Conservation (phyloP, 306 rosid genomes). For the Alnus rubra region DNA sequence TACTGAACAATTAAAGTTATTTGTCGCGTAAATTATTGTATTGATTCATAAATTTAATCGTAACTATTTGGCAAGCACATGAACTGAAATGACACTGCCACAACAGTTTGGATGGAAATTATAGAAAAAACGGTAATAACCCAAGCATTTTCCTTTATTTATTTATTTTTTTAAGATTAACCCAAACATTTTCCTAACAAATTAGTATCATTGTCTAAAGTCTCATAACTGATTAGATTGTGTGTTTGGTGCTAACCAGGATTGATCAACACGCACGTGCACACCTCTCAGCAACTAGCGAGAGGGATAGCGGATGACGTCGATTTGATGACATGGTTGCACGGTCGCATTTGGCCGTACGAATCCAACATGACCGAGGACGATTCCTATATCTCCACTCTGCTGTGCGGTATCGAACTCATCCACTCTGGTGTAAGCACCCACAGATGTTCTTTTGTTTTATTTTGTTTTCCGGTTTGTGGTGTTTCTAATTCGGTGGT, state of each 20-base stretch:
- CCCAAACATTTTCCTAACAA: no score
- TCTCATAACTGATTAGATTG: background rate
- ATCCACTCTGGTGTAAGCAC: constrained; percentile 67
- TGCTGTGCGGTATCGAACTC: constrained; percentile 85
- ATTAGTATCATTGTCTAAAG: no score
- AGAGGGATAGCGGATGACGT: constrained; percentile 96
- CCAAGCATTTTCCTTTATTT: no score
- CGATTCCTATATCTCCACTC: constrained; percentile 73
- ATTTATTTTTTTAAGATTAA: no score
- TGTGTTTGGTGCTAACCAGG: constrained; percentile 32
- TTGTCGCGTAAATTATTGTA: no score
- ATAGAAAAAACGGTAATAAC: no score
- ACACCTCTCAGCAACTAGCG: constrained; percentile 76
- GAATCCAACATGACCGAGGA: constrained; percentile 77
- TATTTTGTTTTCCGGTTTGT: background rate
- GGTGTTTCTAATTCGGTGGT: background rate
- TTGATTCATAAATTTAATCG: no score
- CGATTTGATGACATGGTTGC: constrained; percentile 85
- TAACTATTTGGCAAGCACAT: no score
- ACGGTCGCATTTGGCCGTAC: constrained; percentile 86
- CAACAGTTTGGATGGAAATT: no score
- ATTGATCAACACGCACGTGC: constrained; percentile 81
- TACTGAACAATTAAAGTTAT: no score
- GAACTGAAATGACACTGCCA: no score
- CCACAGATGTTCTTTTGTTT: background rate